Evolutionary conservation across 164 flowering plant species (phyloP), one percentile per base, ranked within the genome.

Genomic region (Buxus sempervirens): DNA sequence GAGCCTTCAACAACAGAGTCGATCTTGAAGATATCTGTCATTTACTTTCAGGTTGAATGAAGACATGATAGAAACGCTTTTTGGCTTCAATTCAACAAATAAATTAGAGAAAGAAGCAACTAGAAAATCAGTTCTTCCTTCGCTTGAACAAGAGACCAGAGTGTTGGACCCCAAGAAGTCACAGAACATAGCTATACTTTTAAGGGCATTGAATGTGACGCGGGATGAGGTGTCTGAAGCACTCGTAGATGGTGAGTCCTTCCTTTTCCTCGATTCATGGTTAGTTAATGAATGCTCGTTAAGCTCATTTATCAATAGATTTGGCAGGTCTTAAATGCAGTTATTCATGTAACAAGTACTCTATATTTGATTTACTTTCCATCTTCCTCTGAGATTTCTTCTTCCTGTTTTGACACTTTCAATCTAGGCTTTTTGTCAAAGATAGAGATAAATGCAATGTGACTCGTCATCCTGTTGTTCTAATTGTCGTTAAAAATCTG

Each of bases 81-180:
- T 96, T 72, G 93, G 96, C 36, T 87, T 88, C 79, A 90, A 87
- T 77, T 73, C 96, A 2, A 67, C 79, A 23, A 88, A 70, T 76
- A 62, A 82, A 16, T 77, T 59, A 48, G 79, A 79, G n/a, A 90
- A 85, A 74, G 98, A 89, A 67, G 62, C 82, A 18, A 64, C 76
- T 0, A 85, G 83, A 77, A 90, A 74, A 75, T 78, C 88, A 23
- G 85, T 80, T 64, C 78, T 82, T 28, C 89, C 95, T 48, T 79
- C 84, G 25, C 76, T 76, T 24, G 89, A 85, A 55, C 75, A 73
- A 48, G 95, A 90, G 76, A 87, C 82, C 84, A 86, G 89, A 72
- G 95, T 96, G 6, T 73, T 96, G 72, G 99, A 96, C 67, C 97
- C 99, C 25, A 93, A 93, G 86, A 96, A 93, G 75, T 91, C 98